Conservation (phyloP, 192 early-diverging fungal species). For the Dissophora globulifera region DNA sequence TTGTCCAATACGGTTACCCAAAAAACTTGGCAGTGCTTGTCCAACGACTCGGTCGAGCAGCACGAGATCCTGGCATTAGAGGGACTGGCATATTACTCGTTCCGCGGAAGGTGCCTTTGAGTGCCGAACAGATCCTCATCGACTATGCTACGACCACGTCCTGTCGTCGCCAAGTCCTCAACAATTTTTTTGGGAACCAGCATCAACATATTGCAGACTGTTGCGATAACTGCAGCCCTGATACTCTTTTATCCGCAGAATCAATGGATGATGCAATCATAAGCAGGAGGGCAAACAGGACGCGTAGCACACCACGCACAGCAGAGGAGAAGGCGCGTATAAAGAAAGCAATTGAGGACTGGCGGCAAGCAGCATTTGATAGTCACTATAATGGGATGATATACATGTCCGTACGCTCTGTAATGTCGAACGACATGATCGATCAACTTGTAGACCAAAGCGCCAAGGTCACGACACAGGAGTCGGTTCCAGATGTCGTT, state of each 20-base stretch:
- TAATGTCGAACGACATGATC: too few relatives aligned
- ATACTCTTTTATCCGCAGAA: not conserved
- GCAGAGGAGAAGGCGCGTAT: too few relatives aligned
- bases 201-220: not conserved
- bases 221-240: not conserved
- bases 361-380: too few relatives aligned
- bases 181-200: not conserved
- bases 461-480: too few relatives aligned
- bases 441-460: too few relatives aligned
- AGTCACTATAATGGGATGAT: too few relatives aligned
- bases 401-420: too few relatives aligned
- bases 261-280: too few relatives aligned
- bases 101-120: not conserved
- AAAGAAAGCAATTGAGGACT: too few relatives aligned
- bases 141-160: not conserved
- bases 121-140: not conserved
- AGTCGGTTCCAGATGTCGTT: too few relatives aligned
- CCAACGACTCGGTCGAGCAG: constrained; percentile 13
- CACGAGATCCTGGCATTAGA: not conserved
- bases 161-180: not conserved
- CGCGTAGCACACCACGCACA: too few relatives aligned
- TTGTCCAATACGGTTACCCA: constrained; percentile 7
- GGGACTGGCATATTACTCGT: constrained; percentile 4
- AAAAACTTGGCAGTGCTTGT: not conserved
- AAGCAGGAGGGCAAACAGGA: too few relatives aligned